Percentiles rank a stretch among this genome's conserved stretches.
Evolutionary conservation across 371 early-diverging fungal genomes (phyloP).

Genomic region (Syncephalastrum racemosum): DNA sequence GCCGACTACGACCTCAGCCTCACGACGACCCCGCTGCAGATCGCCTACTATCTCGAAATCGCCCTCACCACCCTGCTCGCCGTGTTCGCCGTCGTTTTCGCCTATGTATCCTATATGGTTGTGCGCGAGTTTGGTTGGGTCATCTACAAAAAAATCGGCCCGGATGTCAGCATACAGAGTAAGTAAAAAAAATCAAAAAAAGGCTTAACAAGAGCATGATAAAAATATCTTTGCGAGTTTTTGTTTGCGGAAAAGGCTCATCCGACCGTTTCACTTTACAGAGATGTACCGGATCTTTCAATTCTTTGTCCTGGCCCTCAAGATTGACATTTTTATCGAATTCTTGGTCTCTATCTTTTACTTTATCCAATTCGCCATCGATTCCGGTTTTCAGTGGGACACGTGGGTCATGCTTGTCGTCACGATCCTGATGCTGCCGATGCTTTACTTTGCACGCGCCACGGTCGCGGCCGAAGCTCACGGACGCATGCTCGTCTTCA

Average conservation of each 20-base stretch:
- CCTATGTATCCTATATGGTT: constrained; percentile 35
- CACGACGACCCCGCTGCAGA: constrained; percentile 21
- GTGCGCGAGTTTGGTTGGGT: constrained; percentile 48
- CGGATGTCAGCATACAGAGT: constrained; percentile 46
- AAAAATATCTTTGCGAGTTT: not conserved
- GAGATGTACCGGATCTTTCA: constrained; percentile 48
- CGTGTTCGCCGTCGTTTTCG: constrained; percentile 33
- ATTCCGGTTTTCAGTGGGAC: constrained; percentile 20
- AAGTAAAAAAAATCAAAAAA: constrained; percentile 17
- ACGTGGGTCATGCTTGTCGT: constrained; percentile 30
- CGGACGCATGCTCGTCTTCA: constrained; percentile 35
- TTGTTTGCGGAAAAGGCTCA: not conserved
- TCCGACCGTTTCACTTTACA: constrained; percentile 8
- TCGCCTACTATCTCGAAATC: constrained; percentile 42
- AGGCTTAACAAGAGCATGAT: not conserved
- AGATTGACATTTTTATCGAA: constrained; percentile 37
- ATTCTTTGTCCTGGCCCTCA: constrained; percentile 36
- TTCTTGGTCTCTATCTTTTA: constrained; percentile 35
- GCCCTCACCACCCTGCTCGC: constrained; percentile 30
- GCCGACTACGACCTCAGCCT: constrained; percentile 7
- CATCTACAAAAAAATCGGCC: constrained; percentile 53
- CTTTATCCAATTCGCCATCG: constrained; percentile 24
- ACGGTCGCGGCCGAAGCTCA: constrained; percentile 36
- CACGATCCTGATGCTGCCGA: constrained; percentile 36
- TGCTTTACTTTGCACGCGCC: constrained; percentile 41